phyloP scores from a whole-genome alignment of 352 stramenopile genomes.

The Phytophthora quininea region DNA sequence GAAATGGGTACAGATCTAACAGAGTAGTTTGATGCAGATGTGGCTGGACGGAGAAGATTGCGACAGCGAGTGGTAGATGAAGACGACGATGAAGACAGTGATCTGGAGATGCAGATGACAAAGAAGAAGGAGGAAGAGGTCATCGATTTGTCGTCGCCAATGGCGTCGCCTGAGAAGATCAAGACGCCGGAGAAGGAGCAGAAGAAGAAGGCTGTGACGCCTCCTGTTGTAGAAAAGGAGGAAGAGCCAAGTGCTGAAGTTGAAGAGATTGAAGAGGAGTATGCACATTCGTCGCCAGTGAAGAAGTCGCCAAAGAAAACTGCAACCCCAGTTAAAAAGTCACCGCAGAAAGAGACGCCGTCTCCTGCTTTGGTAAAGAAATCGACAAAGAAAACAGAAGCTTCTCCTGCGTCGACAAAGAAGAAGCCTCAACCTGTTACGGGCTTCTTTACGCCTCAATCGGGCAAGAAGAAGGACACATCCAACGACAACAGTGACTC shows the following conservation, averaged over 20 bases:
- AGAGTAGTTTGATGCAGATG: constrained; percentile 1
- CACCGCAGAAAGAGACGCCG: constrained; percentile 20
- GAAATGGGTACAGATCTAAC: neutral
- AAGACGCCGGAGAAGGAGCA: constrained; percentile 34
- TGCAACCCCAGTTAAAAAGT: constrained; percentile 11
- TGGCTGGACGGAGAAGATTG: constrained; percentile 63
- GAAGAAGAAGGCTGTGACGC: constrained; percentile 6
- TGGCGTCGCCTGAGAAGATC: constrained; percentile 11
- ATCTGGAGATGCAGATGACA: constrained; percentile 39
- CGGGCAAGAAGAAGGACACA: constrained; percentile 26
- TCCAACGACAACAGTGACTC: constrained; percentile 14
- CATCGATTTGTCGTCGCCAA: constrained; percentile 43
- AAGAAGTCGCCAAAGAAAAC: constrained; percentile 6
- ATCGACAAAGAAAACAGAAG: constrained; percentile 17
- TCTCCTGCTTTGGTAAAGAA: constrained; percentile 20
- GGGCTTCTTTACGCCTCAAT: constrained; percentile 42
- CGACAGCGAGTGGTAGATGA: constrained; percentile 68
- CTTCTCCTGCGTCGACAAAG: constrained; percentile 16
- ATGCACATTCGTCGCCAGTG: neutral
- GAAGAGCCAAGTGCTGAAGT: constrained; percentile 9
- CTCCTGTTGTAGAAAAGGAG: constrained; percentile 12
- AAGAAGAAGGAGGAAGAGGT: constrained; percentile 34
- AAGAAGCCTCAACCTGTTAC: constrained; percentile 1
- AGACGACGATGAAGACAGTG: constrained; percentile 60
- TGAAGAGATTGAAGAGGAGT: neutral